Base-by-base conservation (phyloP, 139 green algal species). In the Nannochloris sp. region DNA sequence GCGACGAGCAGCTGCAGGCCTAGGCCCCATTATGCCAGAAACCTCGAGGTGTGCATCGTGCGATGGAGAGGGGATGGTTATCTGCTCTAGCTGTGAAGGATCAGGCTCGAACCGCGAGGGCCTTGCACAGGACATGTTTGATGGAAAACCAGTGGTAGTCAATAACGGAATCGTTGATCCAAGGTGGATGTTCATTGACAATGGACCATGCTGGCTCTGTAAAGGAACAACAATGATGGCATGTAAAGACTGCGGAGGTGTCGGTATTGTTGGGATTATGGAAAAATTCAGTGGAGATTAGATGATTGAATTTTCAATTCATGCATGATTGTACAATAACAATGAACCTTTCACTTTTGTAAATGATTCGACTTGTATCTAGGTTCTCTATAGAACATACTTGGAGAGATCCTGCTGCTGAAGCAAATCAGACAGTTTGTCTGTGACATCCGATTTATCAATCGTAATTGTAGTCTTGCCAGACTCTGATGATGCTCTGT, bases 361-460 rank as follows among this genome's bases (percentile, higher is more conserved):
- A 53, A 53, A 53, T 18, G 16, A 53, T 25, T 25, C 15, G n/a
- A 25, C 18, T 4, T 53, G 46, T 24, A 9, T 25, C 16, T 19
- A 21, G 46, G 15, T 25, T 21, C 3, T 21, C 10, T 67, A 92
- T 40, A 93, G 62, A 10, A 93, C 73, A 64, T 86, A 93, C 40
- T 81, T 80, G 7, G 68, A 81, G 21, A 93, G 64, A 72, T 94
- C 86, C 62, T 85, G 75, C 64, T 81, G 82, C 62, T 87, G 80
- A 11, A 94, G 34, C 27, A 94, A 60, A 25, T 85, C 71, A 2
- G 66, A 71, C 10, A 94, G 61, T 19, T 67, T 68, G 3, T 74
- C 53, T n/a, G 65, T 46, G 11, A 94, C 78, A 27, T 83, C 61
- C 31, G 75, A 73, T 55, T 80, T 81, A 57, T 87, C 82, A 4